These are phyloP conservation scores for Raphidocelis subcapitata DNA, from an alignment of 139 green algal species.

Conservation along the genomic window DNA sequence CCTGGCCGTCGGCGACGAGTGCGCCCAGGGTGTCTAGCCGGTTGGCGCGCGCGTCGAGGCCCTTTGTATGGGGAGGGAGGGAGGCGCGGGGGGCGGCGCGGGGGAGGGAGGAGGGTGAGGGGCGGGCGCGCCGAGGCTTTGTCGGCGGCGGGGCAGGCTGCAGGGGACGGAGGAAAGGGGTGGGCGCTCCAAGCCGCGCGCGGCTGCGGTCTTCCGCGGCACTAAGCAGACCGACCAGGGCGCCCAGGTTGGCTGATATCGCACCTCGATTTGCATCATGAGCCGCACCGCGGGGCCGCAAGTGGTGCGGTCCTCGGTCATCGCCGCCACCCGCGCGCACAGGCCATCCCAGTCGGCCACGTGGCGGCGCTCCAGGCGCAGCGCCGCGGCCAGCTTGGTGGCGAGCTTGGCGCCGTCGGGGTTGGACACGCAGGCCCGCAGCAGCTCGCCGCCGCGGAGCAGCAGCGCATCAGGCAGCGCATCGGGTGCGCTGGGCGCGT, in stretches of 20 bases:
- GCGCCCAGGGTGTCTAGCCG: slow-evolving; percentile 21
- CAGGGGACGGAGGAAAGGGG: not conserved
- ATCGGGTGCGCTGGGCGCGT: too few species aligned
- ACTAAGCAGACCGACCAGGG: not conserved
- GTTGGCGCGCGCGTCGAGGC: slow-evolving; percentile 25
- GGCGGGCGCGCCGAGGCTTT: not conserved
- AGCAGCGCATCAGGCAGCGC: too few species aligned
- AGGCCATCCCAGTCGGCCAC: slow-evolving; percentile 12
- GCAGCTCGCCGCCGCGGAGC: too few species aligned
- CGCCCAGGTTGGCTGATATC: too few species aligned
- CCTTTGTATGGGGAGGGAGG: too few species aligned
- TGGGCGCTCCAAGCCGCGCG: not conserved
- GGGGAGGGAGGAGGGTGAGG: not conserved
- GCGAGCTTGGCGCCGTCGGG: slow-evolving; percentile 20
- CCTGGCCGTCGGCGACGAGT: slow-evolving; percentile 50
- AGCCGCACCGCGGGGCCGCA: slow-evolving; percentile 40
- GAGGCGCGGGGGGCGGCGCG: too few species aligned
- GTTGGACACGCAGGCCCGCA: not conserved
- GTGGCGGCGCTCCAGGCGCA: slow-evolving; percentile 11
- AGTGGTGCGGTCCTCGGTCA: slow-evolving; percentile 26
- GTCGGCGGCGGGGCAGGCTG: not conserved
- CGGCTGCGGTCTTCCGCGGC: not conserved
- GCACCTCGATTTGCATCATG: slow-evolving; percentile 43
- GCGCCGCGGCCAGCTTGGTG: slow-evolving; percentile 4
- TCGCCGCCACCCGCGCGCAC: slow-evolving; percentile 4